phyloP scores from a whole-genome alignment of 2,329 filamentous ascomycete species.

The Corinectria fuckeliana region DNA sequence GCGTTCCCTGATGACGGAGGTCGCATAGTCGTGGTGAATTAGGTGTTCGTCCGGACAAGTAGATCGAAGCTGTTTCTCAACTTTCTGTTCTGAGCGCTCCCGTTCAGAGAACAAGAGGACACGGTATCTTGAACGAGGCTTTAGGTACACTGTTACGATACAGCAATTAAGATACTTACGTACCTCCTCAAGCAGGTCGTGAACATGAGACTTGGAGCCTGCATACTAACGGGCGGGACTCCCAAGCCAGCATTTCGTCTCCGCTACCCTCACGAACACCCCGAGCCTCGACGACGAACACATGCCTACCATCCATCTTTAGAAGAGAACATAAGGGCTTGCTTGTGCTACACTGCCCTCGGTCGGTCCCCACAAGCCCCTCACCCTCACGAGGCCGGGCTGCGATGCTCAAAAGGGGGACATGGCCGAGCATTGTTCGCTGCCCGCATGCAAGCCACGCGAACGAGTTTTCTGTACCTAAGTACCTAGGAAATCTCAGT shows the following conservation, averaged over 20 bases:
- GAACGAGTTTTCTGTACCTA: background rate
- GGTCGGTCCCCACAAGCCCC: background rate
- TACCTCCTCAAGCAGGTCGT: background rate
- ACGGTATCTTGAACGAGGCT: too few relatives aligned
- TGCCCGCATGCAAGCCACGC: background rate
- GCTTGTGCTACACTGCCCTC: background rate
- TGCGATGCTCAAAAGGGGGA: background rate
- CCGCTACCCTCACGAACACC: constrained; percentile 3
- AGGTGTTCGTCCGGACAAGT: background rate
- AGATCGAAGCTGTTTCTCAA: background rate
- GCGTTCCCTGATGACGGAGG: too few relatives aligned
- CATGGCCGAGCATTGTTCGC: background rate
- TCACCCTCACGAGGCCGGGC: background rate
- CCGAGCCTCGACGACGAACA: background rate
- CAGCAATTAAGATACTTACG: too few relatives aligned
- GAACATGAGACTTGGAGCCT: background rate
- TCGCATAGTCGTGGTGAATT: background rate
- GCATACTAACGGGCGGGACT: background rate
- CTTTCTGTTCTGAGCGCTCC: background rate
- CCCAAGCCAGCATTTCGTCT: background rate
- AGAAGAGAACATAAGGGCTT: background rate
- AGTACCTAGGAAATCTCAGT: background rate
- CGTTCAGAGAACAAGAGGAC: background rate
- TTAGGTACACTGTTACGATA: too few relatives aligned
- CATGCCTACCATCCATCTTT: background rate